These are phyloP conservation scores for Arthrocladium fulminans DNA, from an alignment of 2,329 filamentous ascomycete genomes.

Conservation along the genomic window DNA sequence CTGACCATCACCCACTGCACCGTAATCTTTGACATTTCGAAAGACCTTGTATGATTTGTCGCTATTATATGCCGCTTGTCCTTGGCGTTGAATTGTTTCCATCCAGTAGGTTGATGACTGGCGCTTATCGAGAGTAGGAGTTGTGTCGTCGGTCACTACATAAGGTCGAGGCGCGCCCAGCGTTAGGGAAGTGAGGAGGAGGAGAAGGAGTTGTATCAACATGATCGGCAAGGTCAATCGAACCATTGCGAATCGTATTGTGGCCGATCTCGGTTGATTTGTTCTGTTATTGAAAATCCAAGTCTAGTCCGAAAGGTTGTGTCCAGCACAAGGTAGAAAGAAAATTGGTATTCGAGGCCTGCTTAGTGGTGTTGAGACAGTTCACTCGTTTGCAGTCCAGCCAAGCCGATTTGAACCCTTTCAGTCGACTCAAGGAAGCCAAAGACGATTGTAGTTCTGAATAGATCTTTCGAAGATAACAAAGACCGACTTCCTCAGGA, in stretches of 20 bases:
- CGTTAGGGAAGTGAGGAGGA: slow-evolving; percentile 3
- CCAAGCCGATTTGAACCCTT: background rate
- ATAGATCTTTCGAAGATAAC: background rate
- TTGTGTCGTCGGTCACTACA: background rate
- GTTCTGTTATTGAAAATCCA: background rate
- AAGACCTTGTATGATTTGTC: slow-evolving; percentile 57
- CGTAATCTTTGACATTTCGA: slow-evolving; percentile 69
- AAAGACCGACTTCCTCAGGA: no score
- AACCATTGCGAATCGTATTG: background rate
- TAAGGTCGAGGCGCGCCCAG: slow-evolving; percentile 4
- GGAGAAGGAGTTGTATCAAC: slow-evolving; percentile 1
- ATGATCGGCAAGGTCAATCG: background rate
- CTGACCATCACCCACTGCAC: slow-evolving; percentile 58
- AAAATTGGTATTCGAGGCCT: background rate
- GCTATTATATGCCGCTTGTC: slow-evolving; percentile 52
- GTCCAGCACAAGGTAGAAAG: slow-evolving; percentile 3
- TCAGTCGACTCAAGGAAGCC: background rate
- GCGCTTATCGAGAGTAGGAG: slow-evolving; percentile 2
- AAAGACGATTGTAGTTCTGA: background rate
- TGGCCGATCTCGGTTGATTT: background rate
- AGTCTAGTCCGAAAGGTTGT: background rate
- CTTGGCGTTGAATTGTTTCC: slow-evolving; percentile 58
- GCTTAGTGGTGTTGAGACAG: background rate
- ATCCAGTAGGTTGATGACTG: slow-evolving; percentile 58
- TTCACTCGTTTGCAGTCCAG: background rate